These are phyloP conservation scores for Tympanopsis confertula DNA, from an alignment of 2,329 filamentous ascomycete genomes.

Conservation along the genomic window DNA sequence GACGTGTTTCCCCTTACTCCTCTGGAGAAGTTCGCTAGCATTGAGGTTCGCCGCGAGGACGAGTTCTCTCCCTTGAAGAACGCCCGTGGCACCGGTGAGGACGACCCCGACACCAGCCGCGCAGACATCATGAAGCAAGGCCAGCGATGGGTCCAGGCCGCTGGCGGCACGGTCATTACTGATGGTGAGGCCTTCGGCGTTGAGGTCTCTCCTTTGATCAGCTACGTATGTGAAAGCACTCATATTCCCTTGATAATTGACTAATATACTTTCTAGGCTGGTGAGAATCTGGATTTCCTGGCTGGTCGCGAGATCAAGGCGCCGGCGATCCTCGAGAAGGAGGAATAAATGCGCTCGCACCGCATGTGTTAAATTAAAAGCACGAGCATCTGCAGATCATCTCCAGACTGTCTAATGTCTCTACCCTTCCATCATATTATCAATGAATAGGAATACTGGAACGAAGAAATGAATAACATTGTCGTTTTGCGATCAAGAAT, in stretches of 20 bases:
- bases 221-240: constrained; percentile 65
- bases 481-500: no score
- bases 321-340: constrained; percentile 52
- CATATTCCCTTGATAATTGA: constrained; percentile 1
- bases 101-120: constrained; percentile 88
- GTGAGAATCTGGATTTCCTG: constrained; percentile 52
- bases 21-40: constrained; percentile 81
- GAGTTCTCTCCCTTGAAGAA: constrained; percentile 99
- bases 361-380: constrained; percentile 12
- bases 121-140: constrained; percentile 84
- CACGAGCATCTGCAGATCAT: constrained; percentile 2
- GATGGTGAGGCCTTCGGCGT: constrained; percentile 56
- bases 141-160: constrained; percentile 70
- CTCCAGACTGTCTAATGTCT: no score
- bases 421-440: no score
- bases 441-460: no score
- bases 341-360: no score
- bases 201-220: constrained; percentile 84
- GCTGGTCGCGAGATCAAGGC: constrained; percentile 42
- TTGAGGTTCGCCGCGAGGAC: constrained; percentile 93
- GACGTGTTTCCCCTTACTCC: constrained; percentile 88
- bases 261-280: constrained; percentile 27
- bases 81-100: constrained; percentile 69
- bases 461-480: no score
- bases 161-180: constrained; percentile 63